Base-by-base conservation (phyloP, 495 filamentous ascomycete species). In the Neurospora sp. region DNA sequence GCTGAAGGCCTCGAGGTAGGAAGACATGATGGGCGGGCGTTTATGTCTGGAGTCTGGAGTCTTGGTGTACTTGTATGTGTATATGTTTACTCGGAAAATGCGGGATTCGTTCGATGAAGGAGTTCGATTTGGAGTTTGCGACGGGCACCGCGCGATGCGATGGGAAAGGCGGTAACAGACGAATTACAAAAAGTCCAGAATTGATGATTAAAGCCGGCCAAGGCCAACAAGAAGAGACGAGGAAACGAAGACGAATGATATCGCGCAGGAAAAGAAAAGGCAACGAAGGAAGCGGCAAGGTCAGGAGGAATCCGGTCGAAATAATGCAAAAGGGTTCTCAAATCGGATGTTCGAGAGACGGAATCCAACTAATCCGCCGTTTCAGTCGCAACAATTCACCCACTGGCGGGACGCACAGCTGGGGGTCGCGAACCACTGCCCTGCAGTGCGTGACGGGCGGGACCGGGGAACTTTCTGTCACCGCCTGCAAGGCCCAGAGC, bases 1-100 rank as follows among this genome's bases (percentile, higher is more conserved):
- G 70, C 80, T 82, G 78, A 85, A 82, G 37, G 77, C 75, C 74
- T 85, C 83, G 53, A 82, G 77, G 38, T 73, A 71, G 22, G 75
- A 68, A 40, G 79, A 73, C 74, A 78, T 83, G 76, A 79, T 70
- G 76, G 79, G 75, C 38, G n/a, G 35, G 35, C 5, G 16, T 61
- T 27, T 10, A n/a, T 12, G 35, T 11, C 1, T 35, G n/a, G 3
- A 38, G 38, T 71, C 11, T 41, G 31, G 27, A 27, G 27, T 27
- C 27, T 27, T 69, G 31, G 69, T 68, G 61, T 66, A n/a, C 31
- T 35, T 22, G 59, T 31, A 22, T 61, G 12, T 27, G 10, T 27
- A 5, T 61, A 14, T 61, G 27, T 61, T 18, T 61, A 61, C 53
- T 61, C 27, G 53, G 53, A 61, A 35, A 31, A 61, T 27, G 22